Evolutionary conservation across 106 monocot genomes (phyloP).

Genomic region (Agapanthus africanus): DNA sequence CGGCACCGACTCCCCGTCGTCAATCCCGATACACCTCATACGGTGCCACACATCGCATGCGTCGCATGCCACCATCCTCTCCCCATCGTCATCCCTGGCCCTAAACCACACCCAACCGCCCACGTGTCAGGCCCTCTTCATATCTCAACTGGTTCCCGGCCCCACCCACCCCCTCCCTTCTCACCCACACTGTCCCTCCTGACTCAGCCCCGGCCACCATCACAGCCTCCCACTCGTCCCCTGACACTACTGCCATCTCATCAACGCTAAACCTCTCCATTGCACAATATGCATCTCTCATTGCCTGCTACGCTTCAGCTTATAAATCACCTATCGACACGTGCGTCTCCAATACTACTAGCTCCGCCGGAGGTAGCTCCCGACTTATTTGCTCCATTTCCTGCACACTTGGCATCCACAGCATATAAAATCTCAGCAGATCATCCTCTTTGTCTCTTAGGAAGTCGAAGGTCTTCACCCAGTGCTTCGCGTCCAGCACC

Average conservation of each 20-base stretch:
- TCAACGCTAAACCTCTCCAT: constrained; percentile 38
- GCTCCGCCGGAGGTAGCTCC: constrained; percentile 37
- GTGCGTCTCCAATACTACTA: constrained; percentile 68
- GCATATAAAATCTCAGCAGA: constrained; percentile 47
- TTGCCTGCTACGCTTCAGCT: constrained; percentile 47
- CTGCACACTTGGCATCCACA: constrained; percentile 40
- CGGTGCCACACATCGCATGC: constrained; percentile 91
- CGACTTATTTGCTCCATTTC: constrained; percentile 26
- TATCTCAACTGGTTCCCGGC: constrained; percentile 38
- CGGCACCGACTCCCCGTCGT: constrained; percentile 55
- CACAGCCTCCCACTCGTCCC: constrained; percentile 72
- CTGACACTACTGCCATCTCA: constrained; percentile 39
- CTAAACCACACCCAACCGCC: constrained; percentile 76
- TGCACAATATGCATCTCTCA: constrained; percentile 70
- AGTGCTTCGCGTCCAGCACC: constrained; percentile 65
- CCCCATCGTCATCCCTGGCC: constrained; percentile 87
- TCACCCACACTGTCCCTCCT: constrained; percentile 42
- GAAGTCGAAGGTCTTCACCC: constrained; percentile 69
- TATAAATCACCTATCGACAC: constrained; percentile 64
- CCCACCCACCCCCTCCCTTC: too few relatives aligned
- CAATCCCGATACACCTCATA: constrained; percentile 79
- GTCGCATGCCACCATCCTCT: constrained; percentile 96
- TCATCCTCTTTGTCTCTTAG: constrained; percentile 87
- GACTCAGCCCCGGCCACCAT: constrained; percentile 69
- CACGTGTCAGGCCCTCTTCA: constrained; percentile 73